Percentiles rank a stretch among this genome's conserved stretches.
Conservation (phyloP, 2,329 filamentous ascomycete genomes). For the Nannizzia gypsea region DNA sequence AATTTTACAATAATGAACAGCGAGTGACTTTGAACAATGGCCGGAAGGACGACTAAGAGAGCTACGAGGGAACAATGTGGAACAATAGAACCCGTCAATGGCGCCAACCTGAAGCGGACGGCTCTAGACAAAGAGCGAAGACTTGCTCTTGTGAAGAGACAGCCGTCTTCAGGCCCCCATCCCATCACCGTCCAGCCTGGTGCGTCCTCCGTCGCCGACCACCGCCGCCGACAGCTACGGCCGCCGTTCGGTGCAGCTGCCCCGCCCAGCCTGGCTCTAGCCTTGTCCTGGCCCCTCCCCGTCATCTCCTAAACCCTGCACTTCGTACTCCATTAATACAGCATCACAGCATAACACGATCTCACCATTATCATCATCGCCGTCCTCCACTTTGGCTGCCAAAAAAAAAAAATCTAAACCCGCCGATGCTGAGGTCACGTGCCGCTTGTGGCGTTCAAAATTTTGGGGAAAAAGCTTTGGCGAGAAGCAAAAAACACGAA, state of each 20-base stretch:
- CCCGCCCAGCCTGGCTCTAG: background rate
- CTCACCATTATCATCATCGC: too few species aligned
- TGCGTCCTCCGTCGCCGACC: background rate
- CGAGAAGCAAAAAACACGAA: background rate
- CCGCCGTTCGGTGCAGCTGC: background rate
- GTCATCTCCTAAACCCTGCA: background rate
- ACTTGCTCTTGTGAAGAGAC: too few species aligned
- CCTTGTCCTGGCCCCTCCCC: background rate
- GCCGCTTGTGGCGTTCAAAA: background rate
- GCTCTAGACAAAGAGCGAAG: background rate
- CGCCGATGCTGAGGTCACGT: background rate
- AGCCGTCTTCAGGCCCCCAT: background rate
- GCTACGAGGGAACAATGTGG: background rate
- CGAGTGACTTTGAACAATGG: background rate
- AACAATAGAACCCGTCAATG: background rate
- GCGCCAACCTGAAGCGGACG: background rate
- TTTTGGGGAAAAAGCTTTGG: background rate
- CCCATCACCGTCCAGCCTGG: background rate
- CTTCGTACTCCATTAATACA: too few species aligned
- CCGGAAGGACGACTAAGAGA: too few species aligned
- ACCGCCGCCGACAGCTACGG: background rate
- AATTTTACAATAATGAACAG: too few species aligned
- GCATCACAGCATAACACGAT: too few species aligned
- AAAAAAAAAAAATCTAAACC: too few species aligned
- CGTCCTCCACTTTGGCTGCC: too few species aligned